Evolutionary conservation across 495 filamentous ascomycete genomes (phyloP).

Genomic region (Neurospora sp.): DNA sequence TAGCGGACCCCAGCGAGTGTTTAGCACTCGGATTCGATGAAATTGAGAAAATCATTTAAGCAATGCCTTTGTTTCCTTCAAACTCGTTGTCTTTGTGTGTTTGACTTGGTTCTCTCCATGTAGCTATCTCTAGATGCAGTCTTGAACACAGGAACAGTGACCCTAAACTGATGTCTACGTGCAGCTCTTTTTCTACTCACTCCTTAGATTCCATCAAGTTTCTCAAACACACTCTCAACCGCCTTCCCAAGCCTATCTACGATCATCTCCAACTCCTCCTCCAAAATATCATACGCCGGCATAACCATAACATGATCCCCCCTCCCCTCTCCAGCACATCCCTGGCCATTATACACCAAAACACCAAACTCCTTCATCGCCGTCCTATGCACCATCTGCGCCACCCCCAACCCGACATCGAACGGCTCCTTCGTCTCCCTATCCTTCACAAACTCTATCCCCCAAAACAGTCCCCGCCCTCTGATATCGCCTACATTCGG

Average conservation of each 20-base stretch:
- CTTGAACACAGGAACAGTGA: background rate
- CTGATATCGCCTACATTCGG: slow-evolving; percentile 55
- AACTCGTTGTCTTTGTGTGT: background rate
- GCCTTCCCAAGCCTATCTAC: slow-evolving; percentile 25
- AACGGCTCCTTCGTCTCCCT: slow-evolving; percentile 38
- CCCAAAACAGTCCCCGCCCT: slow-evolving; percentile 55
- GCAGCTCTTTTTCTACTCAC: background rate
- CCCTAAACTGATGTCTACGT: background rate
- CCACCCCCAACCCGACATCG: slow-evolving; percentile 24
- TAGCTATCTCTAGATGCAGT: background rate
- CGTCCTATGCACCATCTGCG: slow-evolving; percentile 39
- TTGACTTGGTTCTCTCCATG: background rate
- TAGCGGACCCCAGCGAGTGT: background rate
- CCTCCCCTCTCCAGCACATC: slow-evolving; percentile 49
- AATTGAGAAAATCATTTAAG: background rate
- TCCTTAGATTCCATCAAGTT: background rate
- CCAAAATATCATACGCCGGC: slow-evolving; percentile 19
- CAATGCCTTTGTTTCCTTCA: background rate
- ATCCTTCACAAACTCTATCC: slow-evolving; percentile 46
- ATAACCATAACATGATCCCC: slow-evolving; percentile 68
- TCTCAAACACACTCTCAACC: background rate
- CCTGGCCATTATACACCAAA: slow-evolving; percentile 56
- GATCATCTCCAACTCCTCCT: slow-evolving; percentile 45
- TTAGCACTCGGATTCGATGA: background rate
- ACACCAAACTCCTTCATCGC: slow-evolving; percentile 44